Percentiles rank a stretch among this genome's conserved stretches.
Conservation (phyloP, 768 basidiomycete genomes). For the Sistotremastrum suecicum region DNA sequence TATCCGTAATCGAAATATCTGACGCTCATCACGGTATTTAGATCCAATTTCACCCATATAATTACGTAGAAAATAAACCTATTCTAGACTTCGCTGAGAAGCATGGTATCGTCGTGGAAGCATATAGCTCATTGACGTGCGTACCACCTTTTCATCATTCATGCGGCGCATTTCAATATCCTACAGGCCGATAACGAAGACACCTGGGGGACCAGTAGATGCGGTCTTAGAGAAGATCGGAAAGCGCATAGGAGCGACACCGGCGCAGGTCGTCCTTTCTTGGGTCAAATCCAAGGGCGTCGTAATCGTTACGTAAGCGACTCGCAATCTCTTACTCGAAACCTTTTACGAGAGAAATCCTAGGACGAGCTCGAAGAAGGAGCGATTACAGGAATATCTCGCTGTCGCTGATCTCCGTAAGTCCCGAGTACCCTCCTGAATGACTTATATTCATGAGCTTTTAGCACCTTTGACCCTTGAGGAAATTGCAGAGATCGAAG, state of each 20-base stretch:
- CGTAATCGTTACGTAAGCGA: conserved; percentile 49
- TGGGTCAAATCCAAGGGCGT: conserved; percentile 60
- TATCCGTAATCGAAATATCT: conserved; percentile 1
- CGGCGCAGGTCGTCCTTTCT: conserved; percentile 51
- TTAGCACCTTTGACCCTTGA: conserved; percentile 38
- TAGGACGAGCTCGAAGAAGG: conserved; percentile 46
- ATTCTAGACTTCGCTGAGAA: conserved; percentile 39
- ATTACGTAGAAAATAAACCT: conserved; percentile 43
- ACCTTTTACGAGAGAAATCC: not conserved
- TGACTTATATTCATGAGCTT: not conserved
- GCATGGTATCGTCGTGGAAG: conserved; percentile 47
- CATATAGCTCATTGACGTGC: conserved; percentile 49
- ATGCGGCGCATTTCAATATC: not conserved
- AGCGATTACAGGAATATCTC: conserved; percentile 54
- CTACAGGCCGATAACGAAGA: conserved; percentile 17
- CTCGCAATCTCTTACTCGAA: not conserved
- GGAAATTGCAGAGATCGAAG: conserved; percentile 51
- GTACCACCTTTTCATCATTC: conserved; percentile 11
- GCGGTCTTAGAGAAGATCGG: conserved; percentile 37
- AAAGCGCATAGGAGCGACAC: conserved; percentile 35
- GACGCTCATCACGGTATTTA: conserved; percentile 12
- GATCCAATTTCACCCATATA: conserved; percentile 62
- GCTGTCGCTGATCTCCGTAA: conserved; percentile 43
- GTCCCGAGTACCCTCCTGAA: conserved; percentile 7
- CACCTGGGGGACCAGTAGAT: conserved; percentile 44